Base-by-base conservation (phyloP, 768 basidiomycete species). In the Leccinum variicolor region DNA sequence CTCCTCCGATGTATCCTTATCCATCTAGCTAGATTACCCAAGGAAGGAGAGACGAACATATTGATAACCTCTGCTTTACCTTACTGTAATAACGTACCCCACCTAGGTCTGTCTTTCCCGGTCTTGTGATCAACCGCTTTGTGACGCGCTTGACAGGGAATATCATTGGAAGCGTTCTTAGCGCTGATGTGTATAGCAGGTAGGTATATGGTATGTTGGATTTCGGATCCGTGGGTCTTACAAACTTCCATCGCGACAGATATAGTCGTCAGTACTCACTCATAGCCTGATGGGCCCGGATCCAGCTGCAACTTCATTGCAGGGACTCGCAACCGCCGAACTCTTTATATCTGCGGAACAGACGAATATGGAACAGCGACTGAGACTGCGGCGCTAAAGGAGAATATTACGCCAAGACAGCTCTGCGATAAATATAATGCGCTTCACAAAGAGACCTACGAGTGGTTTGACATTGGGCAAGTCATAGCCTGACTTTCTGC, bases 311-410 rank as follows among this genome's bases (percentile, higher is more conserved):
- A 48, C 43, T 39, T 28, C 43, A 45, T 59, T 13, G 1, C 51
- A 73, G 71, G 85, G 33, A 89, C 92, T 29, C 79, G 89, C 66
- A 97, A 98, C 78, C 80, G 89, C 65, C 85, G 87, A 46, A 96
- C 94, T 0, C 79, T 98, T 31, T 99, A 96, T 70, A 82, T 99
- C 55, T 99, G 97, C 73, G 97, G 97, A 26, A 98, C 97, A 4
- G 97, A 99, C 69, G 97, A 99, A 74, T 99, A 99, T 66, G 97
- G 97, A n/a, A 99, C 97, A 7, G 96, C 97, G 1, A 97, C 97
- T 1, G 97, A 99, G 78, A 98, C 95, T 3, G 95, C 97, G 72
- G 96, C 97, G 4, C 72, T 93, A 58, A 93, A 94, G 68, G 93
- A 96, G 69, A 84, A 86, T 0, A 72, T 94, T 39, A 85, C 90